These are phyloP conservation scores for Naematelia encephala DNA, from an alignment of 768 basidiomycete genomes.

Conservation along the genomic window DNA sequence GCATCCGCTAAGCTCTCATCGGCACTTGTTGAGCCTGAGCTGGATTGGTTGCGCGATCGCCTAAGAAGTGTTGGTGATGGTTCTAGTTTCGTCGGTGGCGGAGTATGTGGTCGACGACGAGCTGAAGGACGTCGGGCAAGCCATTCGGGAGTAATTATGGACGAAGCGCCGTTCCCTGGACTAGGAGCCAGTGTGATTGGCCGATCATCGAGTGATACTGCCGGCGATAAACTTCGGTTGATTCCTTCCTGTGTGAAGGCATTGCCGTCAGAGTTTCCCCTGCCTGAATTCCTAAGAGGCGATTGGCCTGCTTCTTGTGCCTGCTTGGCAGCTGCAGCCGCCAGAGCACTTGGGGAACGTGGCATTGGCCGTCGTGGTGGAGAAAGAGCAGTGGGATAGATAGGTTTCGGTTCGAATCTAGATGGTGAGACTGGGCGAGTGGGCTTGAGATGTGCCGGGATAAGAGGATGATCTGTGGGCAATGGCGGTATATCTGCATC, in stretches of 20 bases:
- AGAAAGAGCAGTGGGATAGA: constrained; percentile 30
- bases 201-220: background rate
- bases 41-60: background rate
- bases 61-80: background rate
- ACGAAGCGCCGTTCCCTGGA: too few relatives aligned
- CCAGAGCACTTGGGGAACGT: constrained; percentile 15
- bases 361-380: constrained; percentile 34
- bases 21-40: background rate
- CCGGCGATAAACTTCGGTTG: background rate
- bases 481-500: background rate
- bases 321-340: background rate
- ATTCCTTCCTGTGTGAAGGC: background rate
- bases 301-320: too few relatives aligned
- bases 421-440: constrained; percentile 16
- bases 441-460: background rate
- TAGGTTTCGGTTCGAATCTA: background rate
- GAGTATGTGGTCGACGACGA: background rate
- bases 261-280: too few relatives aligned
- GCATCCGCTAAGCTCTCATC: background rate
- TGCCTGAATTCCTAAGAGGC: too few relatives aligned
- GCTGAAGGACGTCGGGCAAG: background rate
- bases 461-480: background rate
- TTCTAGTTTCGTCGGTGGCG: background rate
- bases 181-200: background rate
- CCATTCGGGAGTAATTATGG: background rate